These are phyloP conservation scores for Rhodotorula sp. DNA, from an alignment of 1,284 basidiomycete species.

Conservation along the genomic window DNA sequence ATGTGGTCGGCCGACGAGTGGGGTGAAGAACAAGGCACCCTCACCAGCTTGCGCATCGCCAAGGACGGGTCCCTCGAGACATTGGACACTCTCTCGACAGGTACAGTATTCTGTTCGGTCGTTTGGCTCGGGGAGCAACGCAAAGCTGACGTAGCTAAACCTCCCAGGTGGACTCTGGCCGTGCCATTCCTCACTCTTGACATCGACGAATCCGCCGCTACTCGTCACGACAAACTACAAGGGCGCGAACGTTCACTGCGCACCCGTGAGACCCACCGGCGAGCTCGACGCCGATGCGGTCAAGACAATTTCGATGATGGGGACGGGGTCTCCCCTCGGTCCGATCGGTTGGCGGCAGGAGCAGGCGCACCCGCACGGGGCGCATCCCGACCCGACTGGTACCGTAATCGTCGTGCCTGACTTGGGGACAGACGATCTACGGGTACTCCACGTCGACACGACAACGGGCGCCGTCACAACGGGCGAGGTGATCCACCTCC, in stretches of 20 bases:
- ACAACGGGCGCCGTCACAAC: slow-evolving; percentile 10
- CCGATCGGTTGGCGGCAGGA: slow-evolving; percentile 18
- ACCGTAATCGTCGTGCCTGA: slow-evolving; percentile 27
- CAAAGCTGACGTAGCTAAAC: neutral
- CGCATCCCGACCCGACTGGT: slow-evolving; percentile 27
- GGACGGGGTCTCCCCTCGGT: slow-evolving; percentile 9
- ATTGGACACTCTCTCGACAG: slow-evolving; percentile 2
- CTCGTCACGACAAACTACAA: slow-evolving; percentile 32
- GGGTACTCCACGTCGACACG: slow-evolving; percentile 1
- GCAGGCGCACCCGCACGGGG: slow-evolving; percentile 36
- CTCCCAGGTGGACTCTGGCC: slow-evolving; percentile 25
- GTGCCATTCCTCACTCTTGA: slow-evolving; percentile 22
- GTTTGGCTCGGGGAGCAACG: no score
- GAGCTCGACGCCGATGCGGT: slow-evolving; percentile 9
- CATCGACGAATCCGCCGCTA: slow-evolving; percentile 5
- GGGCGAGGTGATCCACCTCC: slow-evolving; percentile 6
- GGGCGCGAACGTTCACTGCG: slow-evolving; percentile 6
- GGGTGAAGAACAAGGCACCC: slow-evolving; percentile 9
- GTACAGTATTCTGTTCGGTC: neutral
- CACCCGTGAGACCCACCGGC: slow-evolving; percentile 13
- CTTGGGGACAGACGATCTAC: slow-evolving; percentile 36
- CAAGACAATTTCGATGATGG: neutral
- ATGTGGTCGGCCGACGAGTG: slow-evolving; percentile 24
- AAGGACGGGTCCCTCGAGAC: neutral
- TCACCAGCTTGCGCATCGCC: neutral